Base-by-base conservation (phyloP, 2,329 filamentous ascomycete species). In the Madurella fahalii region DNA sequence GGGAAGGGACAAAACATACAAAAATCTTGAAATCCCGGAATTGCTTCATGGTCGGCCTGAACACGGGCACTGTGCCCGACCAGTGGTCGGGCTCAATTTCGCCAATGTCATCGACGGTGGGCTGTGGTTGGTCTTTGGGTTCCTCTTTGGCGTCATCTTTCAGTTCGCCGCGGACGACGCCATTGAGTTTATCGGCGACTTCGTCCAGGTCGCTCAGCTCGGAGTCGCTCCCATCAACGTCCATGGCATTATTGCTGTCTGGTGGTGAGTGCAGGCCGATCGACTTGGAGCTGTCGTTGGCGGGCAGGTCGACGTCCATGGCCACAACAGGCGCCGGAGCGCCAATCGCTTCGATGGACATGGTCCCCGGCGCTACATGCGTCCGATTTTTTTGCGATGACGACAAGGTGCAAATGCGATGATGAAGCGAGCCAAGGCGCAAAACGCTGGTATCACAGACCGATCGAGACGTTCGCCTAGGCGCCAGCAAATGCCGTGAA, bases 1-100 rank as follows among this genome's bases (percentile, higher is more conserved):
- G 18, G 39, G 45, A 50, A 16, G 41, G 17, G 49, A 16, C 39
- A 18, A 41, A 56, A 75, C 82, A 62, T 76, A 97, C 88, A 70
- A 95, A 97, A 68, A 83, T 84, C 73, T 93, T 88, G 72, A 99
- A 99, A 73, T 94, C 90, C 67, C 85, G 85, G 74, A 97, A 97
- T 73, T 99, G 91, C 58, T 87, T 82, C 90, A 96, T 95, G 56
- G 87, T 93, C 72, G 94, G 94, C 72, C 86, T 93, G 74, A 99
- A 99, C 57, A 99, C 87, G 9, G 94, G 93, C 37, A 99, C 88
- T 58, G 85, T 89, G 58, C 91, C 92, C 67, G 90, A 95, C 77
- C 90, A 96, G 71, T 96, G 86, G 68, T 92, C 90, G 1, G 93
- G 93, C 45, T 85, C 77, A 52, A 95, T 81, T 51, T 94, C 89